Base-by-base conservation (phyloP, 148 eudicot genomes). In the Drosera capensis region DNA sequence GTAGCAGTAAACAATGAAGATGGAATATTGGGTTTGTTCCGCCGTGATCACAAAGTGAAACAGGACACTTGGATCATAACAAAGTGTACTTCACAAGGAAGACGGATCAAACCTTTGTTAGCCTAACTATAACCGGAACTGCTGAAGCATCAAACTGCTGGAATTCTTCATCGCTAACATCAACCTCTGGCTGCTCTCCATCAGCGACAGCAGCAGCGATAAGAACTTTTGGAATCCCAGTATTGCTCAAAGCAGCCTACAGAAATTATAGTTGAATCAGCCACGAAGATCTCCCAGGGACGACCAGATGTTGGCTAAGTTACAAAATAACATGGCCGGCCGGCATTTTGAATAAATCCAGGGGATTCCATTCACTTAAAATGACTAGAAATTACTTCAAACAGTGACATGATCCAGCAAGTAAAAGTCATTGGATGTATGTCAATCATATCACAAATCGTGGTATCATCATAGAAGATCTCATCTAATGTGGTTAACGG, bases 111-210 rank as follows among this genome's bases (percentile, higher is more conserved):
- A 77, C 97, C 93, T 83, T 80, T 45, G 95, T 90, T 54, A 90
- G 66, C 14, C 95, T 90, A 38, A 84, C 66, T 41, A 90, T 71
- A 40, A 84, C 93, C 8, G 95, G 99, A 50, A 90, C 68, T 7
- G 60, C 65, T 11, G 88, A 57, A n/a, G 94, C 79, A 71, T 92
- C 94, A 35, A 92, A 78, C 62, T 78, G 82, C 31, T 73, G 53
- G 65, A 78, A 81, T 65, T 92, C 99, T 52, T 92, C 95, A 48
- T 85, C 95, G 18, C 99, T 85, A n/a, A 81, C 57, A 44, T 81
- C 95, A 57, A 85, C 67, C 65, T 92, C 95, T 30, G 94, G 94
- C 54, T 76, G 75, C 59, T 77, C 87, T 49, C 75, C 73, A 45
- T 37, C 45, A 0, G 64, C 46, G 30, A 75, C 73, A 34, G 55